Evolutionary conservation across 2,329 filamentous ascomycete genomes (phyloP), one percentile per base, ranked within the genome.

Genomic region (Curvularia sp.): DNA sequence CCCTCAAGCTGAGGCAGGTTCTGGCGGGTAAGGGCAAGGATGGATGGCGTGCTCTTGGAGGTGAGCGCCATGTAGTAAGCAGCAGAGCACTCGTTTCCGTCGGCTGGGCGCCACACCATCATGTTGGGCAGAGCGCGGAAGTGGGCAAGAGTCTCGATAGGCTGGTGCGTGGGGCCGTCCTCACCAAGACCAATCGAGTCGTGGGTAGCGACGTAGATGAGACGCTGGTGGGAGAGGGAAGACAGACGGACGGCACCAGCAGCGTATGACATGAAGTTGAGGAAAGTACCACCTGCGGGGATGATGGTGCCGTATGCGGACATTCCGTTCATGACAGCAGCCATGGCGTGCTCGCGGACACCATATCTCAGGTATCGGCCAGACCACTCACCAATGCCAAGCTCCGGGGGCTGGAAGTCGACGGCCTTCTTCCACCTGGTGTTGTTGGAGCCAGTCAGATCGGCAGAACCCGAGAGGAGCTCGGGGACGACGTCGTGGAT

Each of bases 151-250:
- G 93, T 97, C 88, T 99, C 95, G 72, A 99, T 97, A 79, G 95
- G 95, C 87, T 99, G 95, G 84, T 99, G 95, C 57, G 95, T 99
- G 70, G 95, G 94, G 65, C 95, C 95, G 77, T 99, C 95, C 84
- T 99, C 95, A 81, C 95, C 95, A 70, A 98, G 92, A 85, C 95
- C 95, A 74, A 99, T 99, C 67, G 94, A 97, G 86, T 98, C 94
- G 87, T 98, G 94, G 71, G 94, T 98, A 74, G 95, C 94, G 72
- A 98, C 87, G 89, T 95, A 96, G 84, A 99, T 93, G 77, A 88
- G 85, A 74, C 94, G 94, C 79, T 93, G 86, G 80, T 91, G 93
- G 46, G 93, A 96, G 70, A 99, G 87, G 39, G 95, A 89, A 36
- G 93, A 97, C 61, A 99, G 88, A 82, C 95, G 94, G 77, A 98